Evolutionary conservation across 495 filamentous ascomycete genomes (phyloP), one percentile per base, ranked within the genome.

Genomic region (Hypoxylon intermedium): DNA sequence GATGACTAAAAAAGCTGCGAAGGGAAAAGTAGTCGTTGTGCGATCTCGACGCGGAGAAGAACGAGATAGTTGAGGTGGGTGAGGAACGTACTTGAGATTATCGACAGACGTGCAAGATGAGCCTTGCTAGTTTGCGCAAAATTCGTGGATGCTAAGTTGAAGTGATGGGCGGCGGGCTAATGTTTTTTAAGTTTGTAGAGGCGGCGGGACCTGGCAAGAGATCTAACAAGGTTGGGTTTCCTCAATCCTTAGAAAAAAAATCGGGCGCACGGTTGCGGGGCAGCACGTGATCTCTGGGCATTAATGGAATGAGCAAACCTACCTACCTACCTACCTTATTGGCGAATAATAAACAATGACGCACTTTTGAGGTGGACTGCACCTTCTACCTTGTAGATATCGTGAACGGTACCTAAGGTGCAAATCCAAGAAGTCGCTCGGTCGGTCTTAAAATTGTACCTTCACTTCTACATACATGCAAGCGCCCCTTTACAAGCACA

Each of bases 231-330:
- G 62, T 65, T 65, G 62, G 62, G 62, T 65, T 65, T 45, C 52
- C 42, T 26, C 24, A 34, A 3, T 12, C 42, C 24, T 16, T 9
- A 36, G 28, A 60, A 53, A 65, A 65, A 65, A 60, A 57, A 48
- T 65, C 56, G 51, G 62, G 62, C 56, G 56, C 56, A 65, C 62
- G 40, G 62, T 65, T 60, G 62, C 62, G 62, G 62, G 62, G 62
- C 62, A 42, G 52, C 62, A 65, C 62, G 62, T 65, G 62, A 65
- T 43, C 34, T 28, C 62, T 65, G 56, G 62, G 62, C 62, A 65
- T 60, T 52, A 65, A 65, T 54, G 34, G 56, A n/a, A n/a, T n/a
- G n/a, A n/a, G n/a, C n/a, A n/a, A n/a, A n/a, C n/a, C n/a, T n/a
- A n/a, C n/a, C n/a, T n/a, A n/a, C n/a, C n/a, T n/a, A n/a, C n/a